Evolutionary conservation across 371 early-diverging fungal genomes (phyloP).

Genomic region (Mucor ambiguus): DNA sequence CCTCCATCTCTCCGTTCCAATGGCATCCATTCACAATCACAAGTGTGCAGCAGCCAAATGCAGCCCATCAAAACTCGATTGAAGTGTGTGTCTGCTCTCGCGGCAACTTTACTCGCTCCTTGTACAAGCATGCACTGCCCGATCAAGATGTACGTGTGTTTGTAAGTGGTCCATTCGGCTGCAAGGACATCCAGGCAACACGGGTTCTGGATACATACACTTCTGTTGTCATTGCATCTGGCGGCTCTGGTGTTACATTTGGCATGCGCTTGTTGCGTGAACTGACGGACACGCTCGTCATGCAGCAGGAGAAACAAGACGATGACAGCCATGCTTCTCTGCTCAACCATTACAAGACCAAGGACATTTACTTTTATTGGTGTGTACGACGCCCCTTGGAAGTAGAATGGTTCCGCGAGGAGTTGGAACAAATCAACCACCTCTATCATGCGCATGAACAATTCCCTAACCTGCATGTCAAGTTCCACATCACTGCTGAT

Average conservation of each 20-base stretch:
- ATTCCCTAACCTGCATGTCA: slow-evolving; percentile 20
- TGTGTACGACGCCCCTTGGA: slow-evolving; percentile 42
- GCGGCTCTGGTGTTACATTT: slow-evolving; percentile 61
- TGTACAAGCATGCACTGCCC: slow-evolving; percentile 40
- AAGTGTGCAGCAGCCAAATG: slow-evolving; percentile 19
- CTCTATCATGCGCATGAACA: slow-evolving; percentile 2
- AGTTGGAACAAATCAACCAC: slow-evolving; percentile 40
- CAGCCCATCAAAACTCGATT: slow-evolving; percentile 15
- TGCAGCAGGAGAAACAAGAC: neutral
- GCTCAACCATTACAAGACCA: slow-evolving; percentile 17
- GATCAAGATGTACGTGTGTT: slow-evolving; percentile 46
- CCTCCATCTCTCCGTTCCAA: slow-evolving; percentile 54
- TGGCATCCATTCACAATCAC: slow-evolving; percentile 72
- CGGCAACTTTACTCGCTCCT: slow-evolving; percentile 55
- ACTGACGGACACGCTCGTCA: slow-evolving; percentile 28
- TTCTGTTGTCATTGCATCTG: slow-evolving; percentile 47
- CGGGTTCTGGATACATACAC: slow-evolving; percentile 27
- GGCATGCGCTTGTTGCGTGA: slow-evolving; percentile 55
- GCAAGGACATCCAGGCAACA: slow-evolving; percentile 13
- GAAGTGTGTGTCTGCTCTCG: slow-evolving; percentile 53
- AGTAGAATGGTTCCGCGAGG: slow-evolving; percentile 55
- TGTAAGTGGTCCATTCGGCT: slow-evolving; percentile 53
- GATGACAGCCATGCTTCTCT: neutral
- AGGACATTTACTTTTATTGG: slow-evolving; percentile 41
- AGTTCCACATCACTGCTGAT: slow-evolving; percentile 24